Conservation (phyloP, 2,329 filamentous ascomycete genomes). For the Pseudocercospora musae region DNA sequence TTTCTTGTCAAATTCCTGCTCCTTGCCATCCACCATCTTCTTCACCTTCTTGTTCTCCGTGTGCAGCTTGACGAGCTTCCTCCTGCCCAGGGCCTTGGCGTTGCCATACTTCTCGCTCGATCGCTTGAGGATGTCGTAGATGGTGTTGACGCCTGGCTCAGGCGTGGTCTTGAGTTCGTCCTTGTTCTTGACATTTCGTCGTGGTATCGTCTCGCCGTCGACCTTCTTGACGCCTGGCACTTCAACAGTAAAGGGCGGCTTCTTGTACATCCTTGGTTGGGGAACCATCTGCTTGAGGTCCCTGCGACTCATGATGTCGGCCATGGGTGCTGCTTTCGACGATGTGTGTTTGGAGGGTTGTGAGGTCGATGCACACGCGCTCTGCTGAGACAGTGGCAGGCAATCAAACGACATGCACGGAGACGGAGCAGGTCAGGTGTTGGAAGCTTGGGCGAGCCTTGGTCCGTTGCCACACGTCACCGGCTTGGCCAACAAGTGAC, state of each 20-base stretch:
- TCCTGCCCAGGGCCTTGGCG: constrained; percentile 58
- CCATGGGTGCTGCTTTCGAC: constrained; percentile 26
- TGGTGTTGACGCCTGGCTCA: constrained; percentile 67
- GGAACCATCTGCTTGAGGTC: constrained; percentile 49
- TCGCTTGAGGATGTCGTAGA: constrained; percentile 73
- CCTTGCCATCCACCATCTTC: constrained; percentile 79
- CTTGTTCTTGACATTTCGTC: constrained; percentile 68
- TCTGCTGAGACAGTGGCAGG: background rate
- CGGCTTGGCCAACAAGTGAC: background rate
- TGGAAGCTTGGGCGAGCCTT: no score
- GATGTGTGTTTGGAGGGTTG: background rate
- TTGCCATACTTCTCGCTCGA: constrained; percentile 58
- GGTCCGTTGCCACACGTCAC: no score
- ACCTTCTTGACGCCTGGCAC: constrained; percentile 64
- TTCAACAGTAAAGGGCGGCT: constrained; percentile 73
- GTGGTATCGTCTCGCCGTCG: constrained; percentile 79
- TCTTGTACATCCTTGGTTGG: constrained; percentile 53
- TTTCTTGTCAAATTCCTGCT: constrained; percentile 79
- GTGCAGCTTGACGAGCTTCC: constrained; percentile 73
- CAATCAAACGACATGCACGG: constrained; percentile 24
- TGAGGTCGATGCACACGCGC: background rate
- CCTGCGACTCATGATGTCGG: constrained; percentile 35
- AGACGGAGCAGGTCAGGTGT: background rate
- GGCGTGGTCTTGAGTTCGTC: constrained; percentile 66
- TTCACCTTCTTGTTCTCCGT: constrained; percentile 84